These are phyloP conservation scores for Tetragonia tetragonoides DNA, from an alignment of 148 eudicot genomes.

Conservation along the genomic window DNA sequence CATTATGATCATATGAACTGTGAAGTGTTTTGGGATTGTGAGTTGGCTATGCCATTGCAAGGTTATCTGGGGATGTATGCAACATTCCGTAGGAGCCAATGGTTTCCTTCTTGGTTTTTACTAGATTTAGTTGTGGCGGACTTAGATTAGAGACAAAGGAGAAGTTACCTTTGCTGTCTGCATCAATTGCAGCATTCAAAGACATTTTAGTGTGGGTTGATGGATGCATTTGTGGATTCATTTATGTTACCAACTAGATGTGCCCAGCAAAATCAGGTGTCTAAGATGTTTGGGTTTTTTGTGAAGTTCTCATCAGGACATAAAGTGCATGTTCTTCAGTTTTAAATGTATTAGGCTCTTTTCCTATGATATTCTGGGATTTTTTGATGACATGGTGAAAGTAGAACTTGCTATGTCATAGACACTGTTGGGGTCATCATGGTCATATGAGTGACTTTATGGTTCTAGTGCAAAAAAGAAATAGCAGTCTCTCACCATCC, in stretches of 20 bases:
- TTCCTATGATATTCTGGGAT: background rate
- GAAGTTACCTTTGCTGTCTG: background rate
- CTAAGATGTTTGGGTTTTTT: background rate
- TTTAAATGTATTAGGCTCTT: background rate
- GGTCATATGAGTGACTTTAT: background rate
- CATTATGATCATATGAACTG: background rate
- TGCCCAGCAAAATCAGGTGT: background rate
- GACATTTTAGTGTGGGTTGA: background rate
- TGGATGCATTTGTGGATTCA: background rate
- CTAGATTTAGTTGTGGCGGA: background rate
- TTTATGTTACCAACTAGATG: background rate
- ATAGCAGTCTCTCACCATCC: background rate
- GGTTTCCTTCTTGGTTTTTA: background rate
- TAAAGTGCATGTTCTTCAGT: slow-evolving; percentile 1
- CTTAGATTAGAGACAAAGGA: background rate
- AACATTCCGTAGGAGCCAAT: background rate
- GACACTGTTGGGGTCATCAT: background rate
- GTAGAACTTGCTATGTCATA: background rate
- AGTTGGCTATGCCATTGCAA: background rate
- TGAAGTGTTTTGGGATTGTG: background rate
- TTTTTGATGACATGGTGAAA: background rate
- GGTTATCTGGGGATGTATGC: background rate
- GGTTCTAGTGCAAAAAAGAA: background rate
- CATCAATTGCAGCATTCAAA: background rate
- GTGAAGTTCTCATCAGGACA: background rate